phyloP scores from a whole-genome alignment of 225 moss, liverwort and hornwort genomes.

The Takakia lepidozioides region DNA sequence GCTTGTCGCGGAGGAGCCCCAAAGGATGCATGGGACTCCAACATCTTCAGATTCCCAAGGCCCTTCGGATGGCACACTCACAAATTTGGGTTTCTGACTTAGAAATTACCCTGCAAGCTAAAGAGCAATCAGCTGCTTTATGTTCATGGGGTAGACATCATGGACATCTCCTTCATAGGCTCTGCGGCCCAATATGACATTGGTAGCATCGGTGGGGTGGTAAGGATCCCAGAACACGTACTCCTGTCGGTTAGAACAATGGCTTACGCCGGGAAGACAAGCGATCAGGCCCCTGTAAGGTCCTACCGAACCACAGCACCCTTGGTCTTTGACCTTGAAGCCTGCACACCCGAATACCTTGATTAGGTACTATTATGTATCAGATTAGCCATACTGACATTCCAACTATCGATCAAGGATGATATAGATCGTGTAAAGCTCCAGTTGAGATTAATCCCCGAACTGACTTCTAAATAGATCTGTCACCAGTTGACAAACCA shows the following conservation, averaged over 20 bases:
- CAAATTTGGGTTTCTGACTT: background rate
- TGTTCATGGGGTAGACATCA: slow-evolving; percentile 21
- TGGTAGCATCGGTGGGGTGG: slow-evolving; percentile 65
- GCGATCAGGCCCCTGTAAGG: slow-evolving; percentile 46
- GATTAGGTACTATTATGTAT: background rate
- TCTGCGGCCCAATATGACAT: slow-evolving; percentile 17
- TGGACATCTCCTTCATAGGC: slow-evolving; percentile 15
- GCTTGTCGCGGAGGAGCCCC: too few relatives aligned
- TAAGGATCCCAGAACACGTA: too few relatives aligned
- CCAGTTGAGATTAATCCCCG: background rate
- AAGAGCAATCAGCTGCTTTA: slow-evolving; percentile 17
- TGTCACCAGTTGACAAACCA: background rate
- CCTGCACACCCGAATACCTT: slow-evolving; percentile 20
- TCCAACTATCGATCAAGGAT: background rate
- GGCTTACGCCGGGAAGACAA: slow-evolving; percentile 18
- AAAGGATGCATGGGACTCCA: too few relatives aligned
- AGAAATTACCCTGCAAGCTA: background rate
- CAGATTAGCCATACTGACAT: background rate
- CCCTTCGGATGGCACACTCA: too few relatives aligned
- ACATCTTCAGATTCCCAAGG: too few relatives aligned
- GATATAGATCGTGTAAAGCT: background rate
- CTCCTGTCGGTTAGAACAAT: slow-evolving; percentile 41
- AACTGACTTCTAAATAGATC: background rate
- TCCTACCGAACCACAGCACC: slow-evolving; percentile 65
- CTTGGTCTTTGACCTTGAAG: slow-evolving; percentile 24